Evolutionary conservation across 352 stramenopile genomes (phyloP).

Genomic region (Pythium chondricola): DNA sequence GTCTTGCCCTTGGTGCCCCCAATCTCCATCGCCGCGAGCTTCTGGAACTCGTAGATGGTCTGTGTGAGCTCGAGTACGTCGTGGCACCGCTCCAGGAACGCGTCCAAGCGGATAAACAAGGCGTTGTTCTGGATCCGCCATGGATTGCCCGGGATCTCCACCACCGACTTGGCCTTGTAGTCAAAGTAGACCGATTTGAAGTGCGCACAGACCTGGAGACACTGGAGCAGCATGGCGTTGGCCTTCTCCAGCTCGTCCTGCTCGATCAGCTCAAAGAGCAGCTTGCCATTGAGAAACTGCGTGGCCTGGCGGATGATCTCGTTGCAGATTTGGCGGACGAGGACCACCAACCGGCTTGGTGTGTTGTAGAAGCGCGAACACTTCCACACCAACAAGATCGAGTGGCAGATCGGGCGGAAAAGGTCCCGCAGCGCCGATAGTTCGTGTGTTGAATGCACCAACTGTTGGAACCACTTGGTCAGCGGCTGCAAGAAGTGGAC

Average conservation of each 20-base stretch:
- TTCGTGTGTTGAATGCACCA: constrained; percentile 21
- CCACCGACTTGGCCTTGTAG: constrained; percentile 84
- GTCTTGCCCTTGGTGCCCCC: constrained; percentile 91
- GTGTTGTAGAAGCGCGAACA: constrained; percentile 90
- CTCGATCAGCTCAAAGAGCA: constrained; percentile 80
- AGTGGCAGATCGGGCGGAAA: constrained; percentile 85
- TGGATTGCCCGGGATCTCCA: constrained; percentile 78
- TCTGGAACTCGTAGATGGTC: constrained; percentile 88
- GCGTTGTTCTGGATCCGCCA: constrained; percentile 91
- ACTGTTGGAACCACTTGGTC: constrained; percentile 46
- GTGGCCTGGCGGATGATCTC: constrained; percentile 80
- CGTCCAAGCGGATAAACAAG: constrained; percentile 86
- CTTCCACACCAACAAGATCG: constrained; percentile 89
- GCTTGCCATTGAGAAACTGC: constrained; percentile 61
- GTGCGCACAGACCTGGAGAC: constrained; percentile 75
- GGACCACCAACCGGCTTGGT: constrained; percentile 76
- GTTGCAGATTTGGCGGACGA: constrained; percentile 88
- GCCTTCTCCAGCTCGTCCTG: constrained; percentile 63
- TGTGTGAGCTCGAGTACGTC: constrained; percentile 87
- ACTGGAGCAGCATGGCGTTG: constrained; percentile 62
- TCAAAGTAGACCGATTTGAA: constrained; percentile 92
- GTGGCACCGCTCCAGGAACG: constrained; percentile 89
- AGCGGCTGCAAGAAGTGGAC: constrained; percentile 80
- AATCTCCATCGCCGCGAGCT: constrained; percentile 85
- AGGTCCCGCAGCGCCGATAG: constrained; percentile 59